Evolutionary conservation across 2,329 filamentous ascomycete species (phyloP).

Genomic region (Microdochium bolleyi): DNA sequence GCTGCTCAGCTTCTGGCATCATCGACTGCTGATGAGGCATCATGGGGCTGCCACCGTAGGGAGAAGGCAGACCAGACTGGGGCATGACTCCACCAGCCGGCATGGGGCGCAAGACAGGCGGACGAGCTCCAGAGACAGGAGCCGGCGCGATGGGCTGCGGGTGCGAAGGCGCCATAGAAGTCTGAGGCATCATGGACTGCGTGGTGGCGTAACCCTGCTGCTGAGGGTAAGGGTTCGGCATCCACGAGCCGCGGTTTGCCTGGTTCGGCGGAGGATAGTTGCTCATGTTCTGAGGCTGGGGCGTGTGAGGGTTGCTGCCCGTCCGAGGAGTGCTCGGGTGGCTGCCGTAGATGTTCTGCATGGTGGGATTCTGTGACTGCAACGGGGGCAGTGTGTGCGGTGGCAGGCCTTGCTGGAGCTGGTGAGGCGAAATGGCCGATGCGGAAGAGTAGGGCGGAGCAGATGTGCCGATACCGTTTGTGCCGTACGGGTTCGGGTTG

Average conservation of each 20-base stretch:
- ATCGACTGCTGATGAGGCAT: constrained; percentile 48
- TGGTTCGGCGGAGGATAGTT: constrained; percentile 44
- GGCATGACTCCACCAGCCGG: constrained; percentile 58
- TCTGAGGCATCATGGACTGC: constrained; percentile 56
- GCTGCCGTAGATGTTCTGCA: constrained; percentile 48
- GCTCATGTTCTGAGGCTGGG: constrained; percentile 39
- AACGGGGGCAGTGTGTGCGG: constrained; percentile 50
- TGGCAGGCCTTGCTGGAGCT: constrained; percentile 35
- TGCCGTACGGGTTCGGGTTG: constrained; percentile 34
- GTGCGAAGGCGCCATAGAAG: constrained; percentile 59
- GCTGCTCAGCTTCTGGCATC: constrained; percentile 52
- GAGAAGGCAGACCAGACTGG: constrained; percentile 47
- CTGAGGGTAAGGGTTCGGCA: constrained; percentile 44
- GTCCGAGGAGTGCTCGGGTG: constrained; percentile 56
- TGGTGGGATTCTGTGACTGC: constrained; percentile 35
- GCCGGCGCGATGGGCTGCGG: constrained; percentile 72
- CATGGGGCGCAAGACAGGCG: constrained; percentile 61
- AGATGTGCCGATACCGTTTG: constrained; percentile 48
- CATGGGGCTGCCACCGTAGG: constrained; percentile 49
- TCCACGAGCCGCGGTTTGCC: constrained; percentile 41
- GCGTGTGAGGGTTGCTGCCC: constrained; percentile 48
- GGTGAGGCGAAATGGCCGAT: constrained; percentile 42
- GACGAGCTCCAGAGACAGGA: constrained; percentile 46
- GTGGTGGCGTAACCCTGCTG: constrained; percentile 48
- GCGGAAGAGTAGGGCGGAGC: constrained; percentile 43